phyloP scores from a whole-genome alignment of 371 early-diverging fungal species.

The Syncephalis fuscata region DNA sequence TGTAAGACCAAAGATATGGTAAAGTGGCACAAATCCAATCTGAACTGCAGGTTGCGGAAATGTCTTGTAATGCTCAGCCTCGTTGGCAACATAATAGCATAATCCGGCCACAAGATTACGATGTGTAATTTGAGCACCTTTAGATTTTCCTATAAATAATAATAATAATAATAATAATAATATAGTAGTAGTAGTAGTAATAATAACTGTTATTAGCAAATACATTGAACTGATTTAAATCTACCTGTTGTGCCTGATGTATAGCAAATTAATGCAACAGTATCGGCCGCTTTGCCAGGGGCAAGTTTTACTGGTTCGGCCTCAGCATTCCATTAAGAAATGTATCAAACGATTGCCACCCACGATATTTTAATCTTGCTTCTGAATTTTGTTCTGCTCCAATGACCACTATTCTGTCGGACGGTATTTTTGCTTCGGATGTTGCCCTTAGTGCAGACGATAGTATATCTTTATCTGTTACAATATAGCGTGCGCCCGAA shows the following conservation, averaged over 20 bases:
- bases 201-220: too few species aligned
- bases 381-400: constrained; percentile 6
- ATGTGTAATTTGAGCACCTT: background rate
- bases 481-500: constrained; percentile 36
- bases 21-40: constrained; percentile 54
- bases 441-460: constrained; percentile 34
- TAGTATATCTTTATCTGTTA: constrained; percentile 27
- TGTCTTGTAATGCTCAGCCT: background rate
- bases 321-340: constrained; percentile 3
- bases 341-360: constrained; percentile 9
- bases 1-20: constrained; percentile 56
- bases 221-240: too few species aligned
- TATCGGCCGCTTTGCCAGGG: background rate
- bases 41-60: constrained; percentile 1
- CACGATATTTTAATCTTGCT: constrained; percentile 11
- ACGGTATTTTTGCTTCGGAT: constrained; percentile 25
- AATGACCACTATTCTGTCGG: constrained; percentile 29
- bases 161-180: too few species aligned
- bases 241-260: constrained; percentile 75
- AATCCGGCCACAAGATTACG: background rate
- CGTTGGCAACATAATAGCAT: background rate
- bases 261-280: constrained; percentile 64
- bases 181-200: too few species aligned
- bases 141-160: background rate
- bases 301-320: background rate